Conservation (phyloP, 768 basidiomycete genomes). For the Naganishia kalamii region DNA sequence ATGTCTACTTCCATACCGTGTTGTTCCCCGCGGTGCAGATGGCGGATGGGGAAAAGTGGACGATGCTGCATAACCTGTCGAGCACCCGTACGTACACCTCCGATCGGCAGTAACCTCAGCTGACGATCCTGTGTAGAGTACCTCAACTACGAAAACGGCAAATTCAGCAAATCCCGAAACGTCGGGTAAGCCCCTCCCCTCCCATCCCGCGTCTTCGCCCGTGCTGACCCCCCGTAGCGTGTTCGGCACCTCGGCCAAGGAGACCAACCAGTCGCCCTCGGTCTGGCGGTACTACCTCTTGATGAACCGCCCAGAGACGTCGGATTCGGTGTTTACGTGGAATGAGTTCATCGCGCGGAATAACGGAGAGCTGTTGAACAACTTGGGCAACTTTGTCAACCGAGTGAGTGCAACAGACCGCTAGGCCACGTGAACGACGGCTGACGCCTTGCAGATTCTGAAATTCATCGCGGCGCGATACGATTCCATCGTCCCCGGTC, state of each 20-base stretch:
- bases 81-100: conserved; percentile 67
- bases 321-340: conserved; percentile 96
- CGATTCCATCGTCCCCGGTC: conserved; percentile 70
- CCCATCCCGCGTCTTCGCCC: background rate
- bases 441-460: conserved; percentile 49
- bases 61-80: conserved; percentile 84
- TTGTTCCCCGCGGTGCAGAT: conserved; percentile 86
- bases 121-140: conserved; percentile 61
- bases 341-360: conserved; percentile 84
- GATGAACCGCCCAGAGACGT: conserved; percentile 83
- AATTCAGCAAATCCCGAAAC: conserved; percentile 95
- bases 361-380: conserved; percentile 88
- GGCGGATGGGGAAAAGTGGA: conserved; percentile 87
- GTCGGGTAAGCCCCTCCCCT: conserved; percentile 55
- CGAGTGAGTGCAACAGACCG: conserved; percentile 49
- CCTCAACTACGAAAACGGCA: conserved; percentile 95
- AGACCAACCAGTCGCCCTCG: conserved; percentile 84
- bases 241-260: conserved; percentile 87
- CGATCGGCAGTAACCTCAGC: background rate
- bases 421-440: background rate
- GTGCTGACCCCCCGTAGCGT: conserved; percentile 49
- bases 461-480: conserved; percentile 89
- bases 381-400: conserved; percentile 98
- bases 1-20: conserved; percentile 93
- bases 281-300: conserved; percentile 97